These are phyloP conservation scores for Rhodosporidiobolus sp. DNA, from an alignment of 768 basidiomycete species.

Conservation along the genomic window DNA sequence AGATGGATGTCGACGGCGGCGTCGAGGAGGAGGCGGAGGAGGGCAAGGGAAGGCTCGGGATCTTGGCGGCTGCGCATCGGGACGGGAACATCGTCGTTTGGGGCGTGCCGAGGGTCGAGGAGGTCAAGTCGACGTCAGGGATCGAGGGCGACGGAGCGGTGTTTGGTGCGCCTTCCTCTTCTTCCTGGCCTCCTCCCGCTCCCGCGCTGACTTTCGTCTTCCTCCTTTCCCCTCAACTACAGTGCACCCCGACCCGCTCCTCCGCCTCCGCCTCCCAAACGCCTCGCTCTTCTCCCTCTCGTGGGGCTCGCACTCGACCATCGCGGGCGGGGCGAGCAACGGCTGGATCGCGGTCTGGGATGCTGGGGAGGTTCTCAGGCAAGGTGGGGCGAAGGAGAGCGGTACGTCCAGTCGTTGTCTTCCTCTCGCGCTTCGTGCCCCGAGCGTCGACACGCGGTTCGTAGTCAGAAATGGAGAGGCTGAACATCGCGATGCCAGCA, in stretches of 20 bases:
- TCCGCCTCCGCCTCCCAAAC: conserved; percentile 72
- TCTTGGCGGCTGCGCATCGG: conserved; percentile 78
- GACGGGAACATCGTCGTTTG: conserved; percentile 81
- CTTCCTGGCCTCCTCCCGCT: background rate
- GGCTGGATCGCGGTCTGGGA: conserved; percentile 54
- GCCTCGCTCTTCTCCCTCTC: conserved; percentile 75
- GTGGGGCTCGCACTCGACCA: conserved; percentile 79
- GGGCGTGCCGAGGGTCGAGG: conserved; percentile 72
- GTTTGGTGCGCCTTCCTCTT: conserved; percentile 53
- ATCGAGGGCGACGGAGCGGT: conserved; percentile 48
- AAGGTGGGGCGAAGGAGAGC: conserved; percentile 2
- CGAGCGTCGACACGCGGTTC: too few relatives aligned
- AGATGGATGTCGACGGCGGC: background rate
- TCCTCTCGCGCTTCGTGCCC: background rate
- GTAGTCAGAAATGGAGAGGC: too few relatives aligned
- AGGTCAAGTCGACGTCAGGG: conserved; percentile 48
- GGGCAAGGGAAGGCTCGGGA: conserved; percentile 59
- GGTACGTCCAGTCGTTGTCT: background rate
- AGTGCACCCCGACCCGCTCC: conserved; percentile 58
- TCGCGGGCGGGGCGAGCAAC: conserved; percentile 80
- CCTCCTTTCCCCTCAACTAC: background rate
- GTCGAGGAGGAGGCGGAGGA: background rate
- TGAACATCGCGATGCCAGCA: background rate
- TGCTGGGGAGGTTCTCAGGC: conserved; percentile 42
- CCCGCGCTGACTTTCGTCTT: background rate